Evolutionary conservation across 2,329 filamentous ascomycete genomes (phyloP).

Genomic region (Colletotrichum sp.): DNA sequence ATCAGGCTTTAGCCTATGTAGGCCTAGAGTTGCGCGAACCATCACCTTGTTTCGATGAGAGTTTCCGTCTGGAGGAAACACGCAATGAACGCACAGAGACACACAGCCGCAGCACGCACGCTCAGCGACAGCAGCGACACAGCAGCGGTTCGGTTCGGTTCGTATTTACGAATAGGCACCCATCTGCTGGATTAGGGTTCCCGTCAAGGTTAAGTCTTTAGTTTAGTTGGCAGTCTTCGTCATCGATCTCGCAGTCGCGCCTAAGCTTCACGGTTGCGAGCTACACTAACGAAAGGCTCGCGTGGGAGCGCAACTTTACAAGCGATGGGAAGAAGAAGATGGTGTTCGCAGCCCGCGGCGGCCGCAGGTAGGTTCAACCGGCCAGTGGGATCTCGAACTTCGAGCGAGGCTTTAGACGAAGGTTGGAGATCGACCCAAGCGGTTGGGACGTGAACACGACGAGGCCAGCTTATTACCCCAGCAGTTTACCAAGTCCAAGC

Average conservation of each 20-base stretch:
- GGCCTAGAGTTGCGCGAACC: background rate
- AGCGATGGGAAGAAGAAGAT: background rate
- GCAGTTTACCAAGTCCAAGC: background rate
- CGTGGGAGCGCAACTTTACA: background rate
- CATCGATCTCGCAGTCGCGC: background rate
- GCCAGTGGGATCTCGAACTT: background rate
- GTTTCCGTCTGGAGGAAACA: background rate
- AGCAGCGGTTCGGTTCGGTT: background rate
- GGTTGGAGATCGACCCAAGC: background rate
- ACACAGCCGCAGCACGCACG: background rate
- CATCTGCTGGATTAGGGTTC: background rate
- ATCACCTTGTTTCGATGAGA: background rate
- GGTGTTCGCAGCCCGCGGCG: background rate
- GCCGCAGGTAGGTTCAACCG: background rate
- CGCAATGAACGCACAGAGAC: background rate
- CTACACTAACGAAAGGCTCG: background rate
- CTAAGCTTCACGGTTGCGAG: background rate
- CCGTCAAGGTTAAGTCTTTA: background rate
- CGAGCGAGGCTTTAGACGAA: background rate
- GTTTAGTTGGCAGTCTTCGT: conserved; percentile 6
- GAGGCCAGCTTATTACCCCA: accelerated
- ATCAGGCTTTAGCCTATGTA: background rate
- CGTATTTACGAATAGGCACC: background rate
- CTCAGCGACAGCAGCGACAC: background rate
- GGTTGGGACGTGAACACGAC: background rate